Percentiles rank a stretch among this genome's conserved stretches.
Evolutionary conservation across 345 rosid genomes (phyloP).

Genomic region (Gossypium mustelinum): DNA sequence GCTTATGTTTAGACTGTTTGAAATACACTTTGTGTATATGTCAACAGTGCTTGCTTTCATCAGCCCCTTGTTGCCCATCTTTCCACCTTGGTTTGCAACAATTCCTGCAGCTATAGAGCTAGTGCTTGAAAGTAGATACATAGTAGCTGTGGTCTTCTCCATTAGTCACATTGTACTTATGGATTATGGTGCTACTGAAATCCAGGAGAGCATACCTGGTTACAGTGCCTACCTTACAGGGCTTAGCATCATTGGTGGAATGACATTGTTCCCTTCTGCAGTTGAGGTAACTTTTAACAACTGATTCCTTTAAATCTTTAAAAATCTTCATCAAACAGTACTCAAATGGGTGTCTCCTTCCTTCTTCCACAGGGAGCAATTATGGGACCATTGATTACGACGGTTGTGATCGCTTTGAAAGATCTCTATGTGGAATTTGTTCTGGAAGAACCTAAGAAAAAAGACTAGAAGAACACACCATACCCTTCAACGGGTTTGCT

Average conservation of each 20-base stretch:
- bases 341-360: neutral
- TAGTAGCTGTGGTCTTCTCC: slow-evolving; percentile 55
- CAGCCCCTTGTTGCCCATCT: slow-evolving; percentile 74
- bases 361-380: slow-evolving; percentile 73
- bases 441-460: slow-evolving; percentile 54
- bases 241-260: slow-evolving; percentile 95
- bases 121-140: slow-evolving; percentile 66
- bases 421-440: slow-evolving; percentile 87
- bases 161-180: slow-evolving; percentile 69
- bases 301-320: neutral
- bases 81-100: slow-evolving; percentile 86
- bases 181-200: slow-evolving; percentile 82
- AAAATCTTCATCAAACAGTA: too few species aligned
- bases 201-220: slow-evolving; percentile 90
- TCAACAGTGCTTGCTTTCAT: slow-evolving; percentile 76
- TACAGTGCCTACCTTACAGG: slow-evolving; percentile 78
- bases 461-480: slow-evolving; percentile 16
- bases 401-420: slow-evolving; percentile 84
- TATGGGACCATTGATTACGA: slow-evolving; percentile 95
- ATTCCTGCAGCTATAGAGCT: slow-evolving; percentile 76
- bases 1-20: slow-evolving; percentile 77
- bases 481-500: neutral
- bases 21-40: slow-evolving; percentile 82
- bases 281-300: slow-evolving; percentile 57
- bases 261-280: slow-evolving; percentile 89